A percentile compares a stretch with the other conserved stretches of the same genome.
Conservation (phyloP, 148 eudicot species). For the Rhododendron williamsianum region DNA sequence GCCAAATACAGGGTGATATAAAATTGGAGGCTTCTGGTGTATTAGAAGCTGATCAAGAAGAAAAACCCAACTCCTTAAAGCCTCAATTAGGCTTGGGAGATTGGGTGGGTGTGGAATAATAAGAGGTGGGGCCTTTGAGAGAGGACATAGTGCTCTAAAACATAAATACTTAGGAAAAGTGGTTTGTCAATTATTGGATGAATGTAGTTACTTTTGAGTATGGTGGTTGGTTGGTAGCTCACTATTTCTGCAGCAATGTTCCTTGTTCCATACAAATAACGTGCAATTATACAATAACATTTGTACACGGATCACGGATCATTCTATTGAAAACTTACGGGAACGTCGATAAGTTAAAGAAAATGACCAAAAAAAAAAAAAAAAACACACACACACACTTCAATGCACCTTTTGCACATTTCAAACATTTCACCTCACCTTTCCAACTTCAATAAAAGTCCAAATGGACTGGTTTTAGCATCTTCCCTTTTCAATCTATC, state of each 20-base stretch:
- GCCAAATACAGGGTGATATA: neutral
- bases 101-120: slow-evolving; percentile 7
- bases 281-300: neutral
- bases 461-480: too few relatives aligned
- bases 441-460: neutral
- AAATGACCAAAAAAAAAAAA: neutral
- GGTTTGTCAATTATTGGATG: slow-evolving; percentile 5
- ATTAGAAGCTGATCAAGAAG: slow-evolving; percentile 19
- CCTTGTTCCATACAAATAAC: neutral
- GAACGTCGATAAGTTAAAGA: neutral
- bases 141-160: slow-evolving; percentile 7
- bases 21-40: slow-evolving; percentile 21
- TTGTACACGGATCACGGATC: neutral
- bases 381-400: too few relatives aligned
- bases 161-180: slow-evolving; percentile 6
- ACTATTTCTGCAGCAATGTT: neutral
- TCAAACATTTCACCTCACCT: neutral
- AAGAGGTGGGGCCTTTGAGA: slow-evolving; percentile 13
- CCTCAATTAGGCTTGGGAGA: slow-evolving; percentile 14
- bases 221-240: neutral
- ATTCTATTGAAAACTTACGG: too few relatives aligned
- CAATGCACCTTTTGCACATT: neutral
- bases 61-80: slow-evolving; percentile 17
- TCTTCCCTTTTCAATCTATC: too few relatives aligned
- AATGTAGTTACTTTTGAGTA: neutral